Percentiles rank a stretch among this genome's conserved stretches.
These are phyloP conservation scores for Diplodia sapinea DNA, from an alignment of 2,329 filamentous ascomycete genomes.

Conservation along the genomic window DNA sequence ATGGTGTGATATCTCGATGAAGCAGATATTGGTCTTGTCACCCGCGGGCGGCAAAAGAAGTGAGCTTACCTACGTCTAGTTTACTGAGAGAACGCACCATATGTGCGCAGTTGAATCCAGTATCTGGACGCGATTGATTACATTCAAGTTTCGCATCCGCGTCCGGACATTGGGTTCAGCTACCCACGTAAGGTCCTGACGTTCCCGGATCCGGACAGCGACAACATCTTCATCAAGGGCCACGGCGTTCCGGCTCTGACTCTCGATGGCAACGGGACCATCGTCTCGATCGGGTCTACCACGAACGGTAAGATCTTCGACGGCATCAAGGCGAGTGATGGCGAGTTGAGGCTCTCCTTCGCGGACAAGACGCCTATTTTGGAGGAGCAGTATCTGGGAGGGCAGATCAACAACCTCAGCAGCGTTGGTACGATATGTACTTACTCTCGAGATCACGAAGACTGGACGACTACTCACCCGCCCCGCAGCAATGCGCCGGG, in stretches of 20 bases:
- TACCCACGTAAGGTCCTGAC: too few species aligned
- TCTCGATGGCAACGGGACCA: conserved; percentile 7
- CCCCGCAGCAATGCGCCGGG: conserved; percentile 38
- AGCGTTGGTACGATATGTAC: neutral
- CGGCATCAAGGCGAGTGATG: neutral
- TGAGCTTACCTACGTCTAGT: too few species aligned
- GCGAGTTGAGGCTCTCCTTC: neutral
- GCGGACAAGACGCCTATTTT: neutral
- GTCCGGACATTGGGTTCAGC: too few species aligned
- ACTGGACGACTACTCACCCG: conserved; percentile 29
- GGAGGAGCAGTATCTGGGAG: conserved; percentile 13
- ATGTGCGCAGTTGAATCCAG: too few species aligned
- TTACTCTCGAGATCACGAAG: neutral
- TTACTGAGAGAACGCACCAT: too few species aligned
- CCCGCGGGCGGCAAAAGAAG: too few species aligned
- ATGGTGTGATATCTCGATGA: too few species aligned
- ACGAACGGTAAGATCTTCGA: neutral
- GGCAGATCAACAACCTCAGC: conserved; percentile 11
- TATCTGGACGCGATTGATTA: too few species aligned
- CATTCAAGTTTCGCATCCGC: too few species aligned
- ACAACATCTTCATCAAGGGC: conserved; percentile 8
- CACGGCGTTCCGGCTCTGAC: neutral
- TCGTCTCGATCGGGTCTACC: neutral
- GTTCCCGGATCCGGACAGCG: too few species aligned
- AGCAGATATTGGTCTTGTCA: too few species aligned